phyloP scores from a whole-genome alignment of 2,329 filamentous ascomycete genomes.

The Coleophoma crateriformis region DNA sequence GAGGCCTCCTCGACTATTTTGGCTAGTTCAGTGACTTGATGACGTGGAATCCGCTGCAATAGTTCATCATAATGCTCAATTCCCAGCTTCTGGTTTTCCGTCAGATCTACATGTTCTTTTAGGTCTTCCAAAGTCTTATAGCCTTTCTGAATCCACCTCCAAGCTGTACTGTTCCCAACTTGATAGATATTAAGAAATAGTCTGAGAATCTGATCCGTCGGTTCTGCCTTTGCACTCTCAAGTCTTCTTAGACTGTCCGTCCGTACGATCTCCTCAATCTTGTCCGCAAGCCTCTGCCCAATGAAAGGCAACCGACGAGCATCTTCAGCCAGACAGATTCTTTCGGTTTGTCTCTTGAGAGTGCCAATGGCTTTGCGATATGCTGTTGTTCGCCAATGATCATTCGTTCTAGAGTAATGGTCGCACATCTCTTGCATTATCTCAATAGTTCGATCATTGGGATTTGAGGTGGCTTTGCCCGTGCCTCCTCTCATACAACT shows the following conservation, averaged over 20 bases:
- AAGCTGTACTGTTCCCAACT: conserved; percentile 65
- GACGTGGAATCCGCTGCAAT: conserved; percentile 68
- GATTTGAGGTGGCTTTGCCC: conserved; percentile 33
- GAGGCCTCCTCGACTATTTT: conserved; percentile 56
- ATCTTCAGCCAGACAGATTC: conserved; percentile 63
- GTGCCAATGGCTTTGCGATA: conserved; percentile 76
- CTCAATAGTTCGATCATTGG: conserved; percentile 71
- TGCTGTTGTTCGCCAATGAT: conserved; percentile 69
- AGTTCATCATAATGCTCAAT: conserved; percentile 79
- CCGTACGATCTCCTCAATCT: conserved; percentile 83
- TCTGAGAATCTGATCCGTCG: conserved; percentile 58
- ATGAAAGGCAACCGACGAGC: conserved; percentile 64
- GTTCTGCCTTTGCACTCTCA: conserved; percentile 63
- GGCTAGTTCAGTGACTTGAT: conserved; percentile 68
- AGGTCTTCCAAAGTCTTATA: conserved; percentile 72
- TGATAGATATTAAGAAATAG: conserved; percentile 76
- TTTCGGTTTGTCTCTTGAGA: conserved; percentile 58
- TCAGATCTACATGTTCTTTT: conserved; percentile 53
- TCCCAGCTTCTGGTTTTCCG: conserved; percentile 66
- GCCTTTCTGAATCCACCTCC: conserved; percentile 71
- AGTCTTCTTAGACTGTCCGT: conserved; percentile 69
- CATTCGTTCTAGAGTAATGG: conserved; percentile 69
- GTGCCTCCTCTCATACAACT: conserved; percentile 48
- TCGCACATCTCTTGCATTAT: conserved; percentile 73
- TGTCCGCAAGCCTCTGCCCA: conserved; percentile 67